Base-by-base conservation (phyloP, 2,329 filamentous ascomycete species). In the Sclerotinia spermophila region DNA sequence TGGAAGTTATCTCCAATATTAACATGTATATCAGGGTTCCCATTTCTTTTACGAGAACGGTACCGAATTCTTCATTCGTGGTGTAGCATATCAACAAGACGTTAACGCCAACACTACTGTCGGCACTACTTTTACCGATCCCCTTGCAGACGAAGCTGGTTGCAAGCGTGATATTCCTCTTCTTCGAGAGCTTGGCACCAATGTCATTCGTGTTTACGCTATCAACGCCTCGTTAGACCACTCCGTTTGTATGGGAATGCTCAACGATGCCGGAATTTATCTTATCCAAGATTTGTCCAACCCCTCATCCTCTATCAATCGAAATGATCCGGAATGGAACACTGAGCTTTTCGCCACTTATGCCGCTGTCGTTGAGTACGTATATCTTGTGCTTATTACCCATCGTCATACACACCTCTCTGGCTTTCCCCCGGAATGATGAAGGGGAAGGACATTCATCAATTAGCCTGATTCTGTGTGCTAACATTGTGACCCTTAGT, bases 71-170 rank as follows among this genome's bases (percentile, higher is more conserved):
- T 97, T 89, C 86, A 93, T 98, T 82, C 93, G 91, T 82, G 96
- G 96, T 83, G 86, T 99, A 77, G 96, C 96, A 76, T 99, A 99
- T 84, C 96, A 99, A 85, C 89, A 94, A 84, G 92, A 95, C 77
- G 85, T 85, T 74, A 84, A 84, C 74, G 84, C 86, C 67, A 86
- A 85, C 67, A 79, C 78, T 71, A 83, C 84, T 69, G 84, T 83
- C 51, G 81, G 80, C 69, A 80, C 81, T 70, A 84, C 84, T 73
- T 98, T 94, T 84, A 86, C 85, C 74, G 96, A 99, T 80, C 95
- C 96, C 71, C 88, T 99, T 55, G 86, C 93, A 76, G 89, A 97
- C 79, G 82, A 83, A 71, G 82, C 84, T 45, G 81, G 83, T 76
- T 98, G 96, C 86, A 87, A 87, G 81, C 92, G 95, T 77, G 96